These are phyloP conservation scores for Agroathelia rolfsii DNA, from an alignment of 1,284 basidiomycete genomes.

Conservation along the genomic window DNA sequence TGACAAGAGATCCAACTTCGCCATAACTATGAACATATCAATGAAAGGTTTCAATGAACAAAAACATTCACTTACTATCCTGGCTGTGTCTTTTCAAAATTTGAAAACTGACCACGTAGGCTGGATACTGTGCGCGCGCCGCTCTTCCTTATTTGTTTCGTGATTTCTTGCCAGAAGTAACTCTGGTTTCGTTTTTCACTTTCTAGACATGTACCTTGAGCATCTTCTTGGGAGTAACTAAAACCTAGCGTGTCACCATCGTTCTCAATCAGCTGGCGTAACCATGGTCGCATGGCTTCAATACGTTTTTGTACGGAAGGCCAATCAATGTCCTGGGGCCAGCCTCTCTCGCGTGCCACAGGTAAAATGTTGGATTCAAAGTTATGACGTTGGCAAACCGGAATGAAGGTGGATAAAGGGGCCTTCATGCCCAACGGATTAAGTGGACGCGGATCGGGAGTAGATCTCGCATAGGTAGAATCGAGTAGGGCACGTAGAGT, in stretches of 20 bases:
- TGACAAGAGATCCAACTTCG: constrained; percentile 67
- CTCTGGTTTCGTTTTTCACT: too few relatives aligned
- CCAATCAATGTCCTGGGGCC: constrained; percentile 69
- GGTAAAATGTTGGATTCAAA: constrained; percentile 67
- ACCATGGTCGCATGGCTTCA: constrained; percentile 27
- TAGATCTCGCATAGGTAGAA: constrained; percentile 39
- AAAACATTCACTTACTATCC: constrained; percentile 59
- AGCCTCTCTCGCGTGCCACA: constrained; percentile 54
- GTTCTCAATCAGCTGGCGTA: constrained; percentile 9
- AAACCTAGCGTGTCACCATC: constrained; percentile 12
- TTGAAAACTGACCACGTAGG: constrained; percentile 61
- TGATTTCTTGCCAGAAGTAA: constrained; percentile 58
- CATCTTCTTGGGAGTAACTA: constrained; percentile 8
- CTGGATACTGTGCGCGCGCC: constrained; percentile 57
- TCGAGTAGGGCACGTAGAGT: constrained; percentile 45
- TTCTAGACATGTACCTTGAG: constrained; percentile 29
- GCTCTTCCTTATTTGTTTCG: constrained; percentile 48
- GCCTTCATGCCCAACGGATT: constrained; percentile 63
- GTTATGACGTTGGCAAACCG: constrained; percentile 64
- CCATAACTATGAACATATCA: constrained; percentile 49
- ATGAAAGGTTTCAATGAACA: constrained; percentile 6
- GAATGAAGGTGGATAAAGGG: constrained; percentile 47
- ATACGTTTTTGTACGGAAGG: constrained; percentile 41
- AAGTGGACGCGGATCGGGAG: constrained; percentile 49
- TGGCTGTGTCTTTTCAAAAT: constrained; percentile 67